These are phyloP conservation scores for Erythrophleum ivorense DNA, from an alignment of 331 rosid genomes.

Conservation along the genomic window DNA sequence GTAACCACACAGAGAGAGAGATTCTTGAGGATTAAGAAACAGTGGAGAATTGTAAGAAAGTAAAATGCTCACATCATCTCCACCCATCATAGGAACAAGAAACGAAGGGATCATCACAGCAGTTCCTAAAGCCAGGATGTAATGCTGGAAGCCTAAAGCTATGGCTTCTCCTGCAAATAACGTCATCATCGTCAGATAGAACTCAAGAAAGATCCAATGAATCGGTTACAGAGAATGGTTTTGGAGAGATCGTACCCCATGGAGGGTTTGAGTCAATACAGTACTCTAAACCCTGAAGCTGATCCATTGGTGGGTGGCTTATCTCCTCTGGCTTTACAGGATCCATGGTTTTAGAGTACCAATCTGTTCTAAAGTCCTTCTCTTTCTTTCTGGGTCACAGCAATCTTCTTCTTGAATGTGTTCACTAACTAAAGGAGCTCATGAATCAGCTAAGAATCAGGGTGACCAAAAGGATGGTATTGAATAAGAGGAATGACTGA, in stretches of 20 bases:
- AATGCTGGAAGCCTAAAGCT: constrained; percentile 89
- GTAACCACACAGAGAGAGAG: constrained; percentile 32
- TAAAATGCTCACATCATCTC: constrained; percentile 70
- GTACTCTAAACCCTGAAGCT: constrained; percentile 94
- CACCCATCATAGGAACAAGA: constrained; percentile 96
- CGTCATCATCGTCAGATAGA: neutral
- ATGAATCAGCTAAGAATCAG: constrained; percentile 24
- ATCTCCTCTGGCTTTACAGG: constrained; percentile 86
- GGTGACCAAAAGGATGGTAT: constrained; percentile 4
- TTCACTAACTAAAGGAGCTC: constrained; percentile 28
- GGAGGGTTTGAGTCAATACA: constrained; percentile 95
- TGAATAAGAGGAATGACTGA: neutral
- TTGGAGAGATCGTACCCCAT: constrained; percentile 20
- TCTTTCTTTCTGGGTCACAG: constrained; percentile 37
- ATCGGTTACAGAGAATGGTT: neutral
- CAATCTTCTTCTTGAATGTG: no score
- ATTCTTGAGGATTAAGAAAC: neutral
- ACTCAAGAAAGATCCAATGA: neutral
- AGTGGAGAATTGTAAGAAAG: constrained; percentile 6
- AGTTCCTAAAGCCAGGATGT: constrained; percentile 93
- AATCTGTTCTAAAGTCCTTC: constrained; percentile 37
- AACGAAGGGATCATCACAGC: constrained; percentile 97
- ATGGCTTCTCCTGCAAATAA: constrained; percentile 75
- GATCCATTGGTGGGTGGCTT: constrained; percentile 91
- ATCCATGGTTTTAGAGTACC: constrained; percentile 72